Evolutionary conservation across 768 basidiomycete species (phyloP).

Genomic region (Thelephora ganbajun): DNA sequence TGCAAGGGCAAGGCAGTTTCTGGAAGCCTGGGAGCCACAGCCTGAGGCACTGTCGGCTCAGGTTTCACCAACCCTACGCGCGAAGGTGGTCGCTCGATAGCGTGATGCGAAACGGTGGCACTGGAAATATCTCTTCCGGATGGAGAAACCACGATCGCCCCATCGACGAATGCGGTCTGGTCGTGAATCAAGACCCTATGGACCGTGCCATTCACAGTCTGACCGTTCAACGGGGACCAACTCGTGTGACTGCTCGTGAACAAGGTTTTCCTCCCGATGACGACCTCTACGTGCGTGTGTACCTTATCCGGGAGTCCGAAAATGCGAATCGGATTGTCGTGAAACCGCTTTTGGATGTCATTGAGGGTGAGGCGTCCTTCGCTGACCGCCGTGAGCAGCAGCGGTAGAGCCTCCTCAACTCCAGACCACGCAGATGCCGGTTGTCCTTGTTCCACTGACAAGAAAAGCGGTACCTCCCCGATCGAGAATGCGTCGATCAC

Average conservation of each 20-base stretch:
- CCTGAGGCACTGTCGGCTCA: not conserved
- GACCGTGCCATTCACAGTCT: constrained; percentile 52
- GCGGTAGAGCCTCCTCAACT: constrained; percentile 73
- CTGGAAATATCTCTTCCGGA: constrained; percentile 65
- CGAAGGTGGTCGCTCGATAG: constrained; percentile 15
- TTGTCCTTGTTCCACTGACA: constrained; percentile 51
- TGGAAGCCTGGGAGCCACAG: not conserved
- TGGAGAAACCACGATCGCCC: constrained; percentile 43
- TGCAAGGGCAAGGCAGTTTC: no score
- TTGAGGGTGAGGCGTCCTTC: constrained; percentile 70
- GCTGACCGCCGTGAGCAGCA: constrained; percentile 76
- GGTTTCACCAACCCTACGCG: constrained; percentile 5
- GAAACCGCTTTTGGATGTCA: constrained; percentile 68
- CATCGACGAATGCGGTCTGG: constrained; percentile 83
- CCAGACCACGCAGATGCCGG: constrained; percentile 60
- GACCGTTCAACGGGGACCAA: constrained; percentile 79
- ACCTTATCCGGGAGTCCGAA: constrained; percentile 81
- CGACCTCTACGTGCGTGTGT: constrained; percentile 85
- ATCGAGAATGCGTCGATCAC: constrained; percentile 86
- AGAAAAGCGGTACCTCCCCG: constrained; percentile 67
- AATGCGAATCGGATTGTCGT: constrained; percentile 87
- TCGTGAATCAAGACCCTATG: constrained; percentile 88
- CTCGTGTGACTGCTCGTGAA: constrained; percentile 31
- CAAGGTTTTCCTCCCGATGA: constrained; percentile 47
- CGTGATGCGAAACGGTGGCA: constrained; percentile 32